Evolutionary conservation across 164 flowering plant genomes (phyloP).

Genomic region (Vitis amurensis): DNA sequence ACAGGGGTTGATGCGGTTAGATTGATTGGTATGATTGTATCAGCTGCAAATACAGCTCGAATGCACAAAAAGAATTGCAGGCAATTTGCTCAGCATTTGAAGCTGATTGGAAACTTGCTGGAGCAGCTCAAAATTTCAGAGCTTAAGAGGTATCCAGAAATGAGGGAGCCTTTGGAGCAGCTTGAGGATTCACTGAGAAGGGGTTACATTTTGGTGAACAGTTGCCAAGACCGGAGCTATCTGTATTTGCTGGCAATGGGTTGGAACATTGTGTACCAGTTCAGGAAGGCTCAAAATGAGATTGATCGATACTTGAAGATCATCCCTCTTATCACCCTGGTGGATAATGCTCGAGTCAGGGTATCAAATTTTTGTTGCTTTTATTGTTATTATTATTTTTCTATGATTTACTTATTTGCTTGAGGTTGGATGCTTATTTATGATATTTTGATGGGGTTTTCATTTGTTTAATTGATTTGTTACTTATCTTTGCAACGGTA

Average conservation of each 20-base stretch:
- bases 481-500: too few species aligned
- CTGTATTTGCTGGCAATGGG: conserved; percentile 94
- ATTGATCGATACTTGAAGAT: conserved; percentile 83
- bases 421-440: neutral
- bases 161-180: conserved; percentile 91
- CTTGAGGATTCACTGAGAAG: conserved; percentile 93
- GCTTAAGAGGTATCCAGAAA: conserved; percentile 87
- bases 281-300: conserved; percentile 86
- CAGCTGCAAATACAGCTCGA: conserved; percentile 85
- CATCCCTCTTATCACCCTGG: conserved; percentile 87
- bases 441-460: too few species aligned
- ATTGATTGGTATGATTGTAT: conserved; percentile 75
- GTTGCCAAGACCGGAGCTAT: conserved; percentile 93
- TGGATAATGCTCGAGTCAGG: conserved; percentile 89
- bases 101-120: conserved; percentile 85
- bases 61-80: conserved; percentile 96
- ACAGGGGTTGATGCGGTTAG: conserved; percentile 71
- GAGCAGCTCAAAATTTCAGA: conserved; percentile 89
- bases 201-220: conserved; percentile 75
- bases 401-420: neutral
- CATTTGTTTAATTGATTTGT: too few species aligned
- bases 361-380: conserved; percentile 32
- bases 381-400: neutral
- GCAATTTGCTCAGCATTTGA: conserved; percentile 89
- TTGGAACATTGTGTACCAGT: conserved; percentile 94